Conservation (phyloP, 176 grass and related monocot species). For the Carex parvula region DNA sequence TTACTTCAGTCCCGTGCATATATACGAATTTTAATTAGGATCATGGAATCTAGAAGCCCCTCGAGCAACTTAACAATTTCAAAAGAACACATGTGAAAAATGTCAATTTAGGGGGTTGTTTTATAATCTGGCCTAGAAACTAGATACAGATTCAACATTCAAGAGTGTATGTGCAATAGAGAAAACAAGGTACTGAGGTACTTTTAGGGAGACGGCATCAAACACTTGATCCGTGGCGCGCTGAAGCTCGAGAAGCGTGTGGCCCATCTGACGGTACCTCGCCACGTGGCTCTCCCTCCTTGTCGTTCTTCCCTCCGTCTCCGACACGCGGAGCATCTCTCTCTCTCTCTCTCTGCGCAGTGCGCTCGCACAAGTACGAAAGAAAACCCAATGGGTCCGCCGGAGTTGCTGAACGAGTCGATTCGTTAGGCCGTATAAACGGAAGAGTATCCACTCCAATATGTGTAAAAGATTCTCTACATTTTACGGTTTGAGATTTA, state of each 20-base stretch:
- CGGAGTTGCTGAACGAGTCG: too few species aligned
- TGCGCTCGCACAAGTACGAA: too few species aligned
- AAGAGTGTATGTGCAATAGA: conserved; percentile 2
- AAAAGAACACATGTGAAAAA: neutral
- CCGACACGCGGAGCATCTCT: conserved; percentile 65
- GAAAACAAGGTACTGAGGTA: conserved; percentile 12
- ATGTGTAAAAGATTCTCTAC: too few species aligned
- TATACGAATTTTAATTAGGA: too few species aligned
- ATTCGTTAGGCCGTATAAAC: too few species aligned
- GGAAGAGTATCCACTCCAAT: too few species aligned
- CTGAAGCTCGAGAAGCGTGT: conserved; percentile 58
- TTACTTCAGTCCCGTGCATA: too few species aligned
- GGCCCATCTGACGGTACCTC: conserved; percentile 57
- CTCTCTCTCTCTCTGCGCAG: too few species aligned
- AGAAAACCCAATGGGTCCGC: too few species aligned
- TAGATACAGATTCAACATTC: neutral
- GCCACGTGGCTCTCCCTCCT: conserved; percentile 37
- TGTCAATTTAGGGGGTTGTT: neutral
- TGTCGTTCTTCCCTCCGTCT: conserved; percentile 38
- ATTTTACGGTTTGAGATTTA: too few species aligned
- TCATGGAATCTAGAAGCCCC: neutral
- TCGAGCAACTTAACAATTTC: neutral
- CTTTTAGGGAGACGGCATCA: conserved; percentile 40
- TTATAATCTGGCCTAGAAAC: neutral
- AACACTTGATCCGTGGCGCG: conserved; percentile 56